Conservation (phyloP, 2,329 filamentous ascomycete species). For the Penicillium polonicum region DNA sequence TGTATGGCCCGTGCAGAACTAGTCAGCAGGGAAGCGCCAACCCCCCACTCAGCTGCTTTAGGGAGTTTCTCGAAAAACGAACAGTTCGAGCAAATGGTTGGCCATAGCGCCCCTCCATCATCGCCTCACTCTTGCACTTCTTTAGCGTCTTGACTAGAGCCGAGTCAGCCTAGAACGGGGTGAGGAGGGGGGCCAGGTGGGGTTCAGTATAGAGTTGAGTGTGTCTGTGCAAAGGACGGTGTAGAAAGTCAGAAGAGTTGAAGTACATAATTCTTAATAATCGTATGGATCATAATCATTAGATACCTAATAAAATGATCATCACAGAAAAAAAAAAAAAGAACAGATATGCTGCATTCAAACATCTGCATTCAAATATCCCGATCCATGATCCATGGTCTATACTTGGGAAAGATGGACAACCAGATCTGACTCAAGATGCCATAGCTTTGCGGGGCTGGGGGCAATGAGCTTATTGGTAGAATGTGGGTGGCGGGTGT, state of each 20-base stretch:
- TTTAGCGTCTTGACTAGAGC: conserved; percentile 7
- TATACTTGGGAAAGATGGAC: too few species aligned
- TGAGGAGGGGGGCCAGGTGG: neutral
- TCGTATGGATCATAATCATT: neutral
- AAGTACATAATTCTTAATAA: neutral
- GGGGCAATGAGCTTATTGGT: neutral
- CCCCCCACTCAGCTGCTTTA: neutral
- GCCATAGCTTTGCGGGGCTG: conserved; percentile 4
- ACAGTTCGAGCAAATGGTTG: conserved; percentile 12
- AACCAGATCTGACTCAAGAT: neutral
- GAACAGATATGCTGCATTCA: neutral
- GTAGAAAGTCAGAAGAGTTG: neutral
- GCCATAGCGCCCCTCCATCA: conserved; percentile 13
- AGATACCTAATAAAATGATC: neutral
- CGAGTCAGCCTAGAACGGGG: conserved; percentile 1
- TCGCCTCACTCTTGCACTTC: conserved; percentile 8
- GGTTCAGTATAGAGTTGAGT: neutral
- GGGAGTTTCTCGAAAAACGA: conserved; percentile 7
- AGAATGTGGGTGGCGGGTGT: conserved; percentile 4
- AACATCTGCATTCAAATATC: neutral
- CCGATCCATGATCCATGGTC: neutral
- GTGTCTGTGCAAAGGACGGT: conserved; percentile 6
- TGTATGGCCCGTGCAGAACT: conserved; percentile 10
- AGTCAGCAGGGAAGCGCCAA: conserved; percentile 7
- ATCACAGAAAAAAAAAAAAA: neutral